Conservation (phyloP, 2,329 filamentous ascomycete species). For the Diaporthe ilicicola region DNA sequence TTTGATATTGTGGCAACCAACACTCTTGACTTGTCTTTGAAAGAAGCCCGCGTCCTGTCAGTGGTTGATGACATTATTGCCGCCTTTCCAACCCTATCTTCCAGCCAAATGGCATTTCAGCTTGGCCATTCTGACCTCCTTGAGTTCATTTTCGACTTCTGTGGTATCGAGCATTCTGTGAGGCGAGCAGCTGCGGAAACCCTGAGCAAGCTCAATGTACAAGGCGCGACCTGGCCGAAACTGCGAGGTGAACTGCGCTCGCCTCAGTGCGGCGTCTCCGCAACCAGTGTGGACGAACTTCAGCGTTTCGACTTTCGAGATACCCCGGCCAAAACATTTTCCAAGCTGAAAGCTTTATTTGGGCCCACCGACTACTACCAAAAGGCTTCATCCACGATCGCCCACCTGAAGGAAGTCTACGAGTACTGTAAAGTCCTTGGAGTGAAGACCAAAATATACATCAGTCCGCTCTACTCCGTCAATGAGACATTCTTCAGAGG, state of each 20-base stretch:
- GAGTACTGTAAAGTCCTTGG: slow-evolving; percentile 80
- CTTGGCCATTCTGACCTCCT: slow-evolving; percentile 89
- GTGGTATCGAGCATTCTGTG: slow-evolving; percentile 75
- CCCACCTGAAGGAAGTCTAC: slow-evolving; percentile 81
- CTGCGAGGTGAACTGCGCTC: slow-evolving; percentile 84
- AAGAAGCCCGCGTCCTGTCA: slow-evolving; percentile 93
- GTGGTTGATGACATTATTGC: slow-evolving; percentile 91
- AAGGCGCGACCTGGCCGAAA: slow-evolving; percentile 82
- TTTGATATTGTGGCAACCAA: slow-evolving; percentile 94
- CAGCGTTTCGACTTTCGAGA: slow-evolving; percentile 89
- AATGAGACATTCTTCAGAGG: slow-evolving; percentile 91
- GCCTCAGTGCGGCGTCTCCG: slow-evolving; percentile 81
- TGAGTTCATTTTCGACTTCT: slow-evolving; percentile 89
- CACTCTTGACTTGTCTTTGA: slow-evolving; percentile 82
- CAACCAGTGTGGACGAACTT: slow-evolving; percentile 90
- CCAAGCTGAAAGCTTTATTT: slow-evolving; percentile 66
- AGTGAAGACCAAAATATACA: slow-evolving; percentile 79
- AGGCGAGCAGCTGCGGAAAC: slow-evolving; percentile 80
- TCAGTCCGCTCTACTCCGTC: slow-evolving; percentile 85
- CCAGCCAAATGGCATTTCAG: slow-evolving; percentile 84
- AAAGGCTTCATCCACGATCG: slow-evolving; percentile 77
- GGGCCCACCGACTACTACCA: slow-evolving; percentile 74
- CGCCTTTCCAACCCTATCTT: slow-evolving; percentile 78
- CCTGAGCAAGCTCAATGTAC: slow-evolving; percentile 86
- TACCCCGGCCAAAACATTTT: slow-evolving; percentile 64